Base-by-base conservation (phyloP, 768 basidiomycete species). In the Atractiella rhizophila region DNA sequence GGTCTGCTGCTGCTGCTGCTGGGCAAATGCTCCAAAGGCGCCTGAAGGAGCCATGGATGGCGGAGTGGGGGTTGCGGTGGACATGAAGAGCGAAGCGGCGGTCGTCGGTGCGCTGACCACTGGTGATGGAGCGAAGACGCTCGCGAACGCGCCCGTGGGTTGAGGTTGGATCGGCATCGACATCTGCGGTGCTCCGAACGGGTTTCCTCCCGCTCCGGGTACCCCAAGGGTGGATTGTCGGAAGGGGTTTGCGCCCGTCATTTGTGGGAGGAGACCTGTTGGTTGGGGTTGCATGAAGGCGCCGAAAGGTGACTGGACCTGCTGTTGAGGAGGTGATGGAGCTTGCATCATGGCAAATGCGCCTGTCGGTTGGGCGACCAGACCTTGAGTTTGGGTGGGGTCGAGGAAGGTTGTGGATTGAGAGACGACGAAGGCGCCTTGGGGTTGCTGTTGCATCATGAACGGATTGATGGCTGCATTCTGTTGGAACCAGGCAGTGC, bases 381-480 rank as follows among this genome's bases (percentile, higher is more conserved):
- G 21, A 23, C n/a, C 25, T n/a, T 7, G 56, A 60, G 43, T 52
- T 54, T 65, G 59, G 47, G 69, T 67, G 37, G 58, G 43, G 42
- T 47, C n/a, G 39, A 45, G 42, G 49, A 58, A 10, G 46, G 46
- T 38, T 64, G 61, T 46, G 66, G 47, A 55, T 49, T 11, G 55
- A 54, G 35, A 51, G 47, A 38, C 59, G 55, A 20, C 56, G 57
- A 49, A 57, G 63, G 45, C 64, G 64, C 35, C 63, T 59, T 59
- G 68, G 10, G 37, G 33, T 25, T 31, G 66, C 48, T 68, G 67
- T 49, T 66, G 63, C 42, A 68, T 70, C 37, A 66, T 57, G 60
- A 94, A 94, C 0, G 85, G 85, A 56, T 88, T 88, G 49, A 69
- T 64, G 11, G 60, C 60, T 0, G 65, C 63, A 54, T 69, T 71